A percentile compares a stretch with the other conserved stretches of the same genome.
Conservation (phyloP, 768 basidiomycete genomes). For the Neoboletus brunneissimus region DNA sequence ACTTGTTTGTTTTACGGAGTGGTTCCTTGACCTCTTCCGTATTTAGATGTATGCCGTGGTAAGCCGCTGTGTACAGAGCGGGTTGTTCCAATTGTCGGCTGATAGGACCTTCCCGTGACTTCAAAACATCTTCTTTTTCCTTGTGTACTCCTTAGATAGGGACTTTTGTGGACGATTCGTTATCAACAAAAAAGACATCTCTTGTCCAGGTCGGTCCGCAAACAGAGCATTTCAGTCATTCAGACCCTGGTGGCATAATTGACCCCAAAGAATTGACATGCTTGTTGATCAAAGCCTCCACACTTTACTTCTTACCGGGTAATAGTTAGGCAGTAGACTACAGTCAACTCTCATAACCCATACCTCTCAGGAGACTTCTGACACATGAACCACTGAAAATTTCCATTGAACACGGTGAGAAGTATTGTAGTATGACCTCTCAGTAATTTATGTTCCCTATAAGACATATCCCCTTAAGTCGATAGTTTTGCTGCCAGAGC, state of each 20-base stretch:
- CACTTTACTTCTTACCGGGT: too few relatives aligned
- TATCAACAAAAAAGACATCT: not conserved
- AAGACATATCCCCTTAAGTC: too few relatives aligned
- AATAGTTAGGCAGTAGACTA: too few relatives aligned
- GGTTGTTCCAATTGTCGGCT: not conserved
- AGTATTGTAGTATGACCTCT: too few relatives aligned
- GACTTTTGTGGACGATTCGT: not conserved
- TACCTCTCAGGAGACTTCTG: too few relatives aligned
- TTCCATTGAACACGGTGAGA: too few relatives aligned
- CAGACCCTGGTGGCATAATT: not conserved
- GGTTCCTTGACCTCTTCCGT: not conserved
- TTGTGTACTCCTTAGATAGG: slow-evolving; percentile 1
- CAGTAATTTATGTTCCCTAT: too few relatives aligned
- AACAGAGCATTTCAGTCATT: too few relatives aligned
- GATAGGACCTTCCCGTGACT: slow-evolving; percentile 1
- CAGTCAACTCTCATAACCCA: too few relatives aligned
- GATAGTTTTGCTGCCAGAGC: too few relatives aligned
- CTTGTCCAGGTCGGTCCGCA: not conserved
- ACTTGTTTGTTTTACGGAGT: not conserved
- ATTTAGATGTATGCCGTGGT: slow-evolving; percentile 9
- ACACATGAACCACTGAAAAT: too few relatives aligned
- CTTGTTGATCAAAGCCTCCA: not conserved
- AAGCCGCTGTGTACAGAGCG: not conserved
- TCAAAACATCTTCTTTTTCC: not conserved
- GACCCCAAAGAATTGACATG: not conserved